Conservation (phyloP, 805 yeast genomes). For the Candida pseudofarinosa region DNA sequence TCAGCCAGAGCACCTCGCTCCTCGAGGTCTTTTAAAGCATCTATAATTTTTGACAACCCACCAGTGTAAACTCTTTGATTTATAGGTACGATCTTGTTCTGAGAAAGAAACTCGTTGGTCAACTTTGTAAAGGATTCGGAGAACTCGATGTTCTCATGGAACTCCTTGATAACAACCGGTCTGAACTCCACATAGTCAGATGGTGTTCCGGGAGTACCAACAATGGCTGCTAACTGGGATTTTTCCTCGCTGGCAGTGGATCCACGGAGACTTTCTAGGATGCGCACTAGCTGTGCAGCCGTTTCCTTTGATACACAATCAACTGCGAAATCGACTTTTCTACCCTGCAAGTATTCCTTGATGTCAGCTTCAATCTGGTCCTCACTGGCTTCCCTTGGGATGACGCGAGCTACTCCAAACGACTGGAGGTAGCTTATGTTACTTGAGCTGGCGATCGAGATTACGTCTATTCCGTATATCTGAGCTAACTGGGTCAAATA, state of each 20-base stretch:
- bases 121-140: conserved; percentile 31
- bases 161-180: conserved; percentile 35
- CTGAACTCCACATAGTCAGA: conserved; percentile 22
- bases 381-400: conserved; percentile 28
- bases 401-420: conserved; percentile 27
- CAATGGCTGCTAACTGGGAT: conserved; percentile 35
- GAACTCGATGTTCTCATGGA: conserved; percentile 39
- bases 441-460: conserved; percentile 20
- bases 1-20: conserved; percentile 40
- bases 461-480: conserved; percentile 34
- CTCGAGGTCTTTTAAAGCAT: conserved; percentile 37
- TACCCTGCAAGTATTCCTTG: not conserved
- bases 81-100: conserved; percentile 27
- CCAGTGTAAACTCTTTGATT: conserved; percentile 29
- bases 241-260: conserved; percentile 8
- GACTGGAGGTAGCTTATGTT: conserved; percentile 16
- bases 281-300: conserved; percentile 24
- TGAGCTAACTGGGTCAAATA: conserved; percentile 41
- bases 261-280: conserved; percentile 14
- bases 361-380: conserved; percentile 11
- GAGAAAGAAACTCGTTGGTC: conserved; percentile 28
- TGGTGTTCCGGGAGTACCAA: conserved; percentile 25
- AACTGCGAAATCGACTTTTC: conserved; percentile 15
- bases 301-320: conserved; percentile 41
- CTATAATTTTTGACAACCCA: conserved; percentile 28